Evolutionary conservation across 1,139 yeast genomes (phyloP).

Genomic region (Diutina ranongensis): DNA sequence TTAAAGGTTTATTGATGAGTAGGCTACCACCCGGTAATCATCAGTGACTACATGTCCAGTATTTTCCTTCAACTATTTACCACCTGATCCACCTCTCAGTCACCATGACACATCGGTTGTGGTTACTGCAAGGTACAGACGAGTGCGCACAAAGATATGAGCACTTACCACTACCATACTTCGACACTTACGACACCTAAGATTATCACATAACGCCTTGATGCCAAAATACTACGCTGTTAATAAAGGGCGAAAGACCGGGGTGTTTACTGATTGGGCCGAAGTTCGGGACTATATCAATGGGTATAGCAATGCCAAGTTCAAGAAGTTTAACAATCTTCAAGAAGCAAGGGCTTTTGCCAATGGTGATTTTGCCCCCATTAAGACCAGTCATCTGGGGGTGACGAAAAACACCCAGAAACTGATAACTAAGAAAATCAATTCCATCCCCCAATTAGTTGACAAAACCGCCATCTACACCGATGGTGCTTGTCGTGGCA

Average conservation of each 20-base stretch:
- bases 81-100: too few relatives aligned
- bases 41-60: too few relatives aligned
- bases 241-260: conserved; percentile 38
- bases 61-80: too few relatives aligned
- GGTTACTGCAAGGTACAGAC: too few relatives aligned
- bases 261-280: conserved; percentile 44
- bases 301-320: conserved; percentile 45
- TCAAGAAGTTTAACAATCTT: conserved; percentile 37
- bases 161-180: not conserved
- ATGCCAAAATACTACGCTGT: conserved; percentile 38
- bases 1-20: too few relatives aligned
- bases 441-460: not conserved
- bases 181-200: not conserved
- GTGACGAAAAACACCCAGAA: too few relatives aligned
- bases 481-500: conserved; percentile 4
- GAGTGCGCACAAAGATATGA: too few relatives aligned
- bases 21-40: too few relatives aligned
- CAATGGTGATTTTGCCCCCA: not conserved
- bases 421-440: not conserved
- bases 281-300: conserved; percentile 32
- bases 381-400: not conserved
- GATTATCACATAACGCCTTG: not conserved
- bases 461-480: not conserved
- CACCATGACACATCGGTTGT: too few relatives aligned
- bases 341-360: conserved; percentile 33